phyloP scores from a whole-genome alignment of 23 red algal genomes.

The Gracilariopsis chorda region DNA sequence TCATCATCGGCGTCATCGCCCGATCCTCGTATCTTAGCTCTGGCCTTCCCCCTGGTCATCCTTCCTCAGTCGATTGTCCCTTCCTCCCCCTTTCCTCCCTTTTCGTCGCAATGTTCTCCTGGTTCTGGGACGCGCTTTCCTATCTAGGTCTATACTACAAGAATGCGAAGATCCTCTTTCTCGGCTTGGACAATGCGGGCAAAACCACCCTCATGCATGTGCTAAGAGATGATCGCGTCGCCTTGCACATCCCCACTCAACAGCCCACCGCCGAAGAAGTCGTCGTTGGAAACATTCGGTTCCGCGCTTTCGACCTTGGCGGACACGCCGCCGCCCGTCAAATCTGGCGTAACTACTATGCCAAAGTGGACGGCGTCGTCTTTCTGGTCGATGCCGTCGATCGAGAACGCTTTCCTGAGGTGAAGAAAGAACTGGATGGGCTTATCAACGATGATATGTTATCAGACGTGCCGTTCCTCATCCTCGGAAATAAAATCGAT shows the following conservation, averaged over 20 bases:
- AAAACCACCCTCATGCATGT: constrained; percentile 99
- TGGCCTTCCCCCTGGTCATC: too few species aligned
- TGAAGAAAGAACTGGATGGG: constrained; percentile 89
- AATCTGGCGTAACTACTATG: constrained; percentile 99
- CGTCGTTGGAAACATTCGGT: constrained; percentile 88
- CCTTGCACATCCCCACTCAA: constrained; percentile 93
- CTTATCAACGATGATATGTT: constrained; percentile 92
- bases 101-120: constrained; percentile 78
- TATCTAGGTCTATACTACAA: constrained; percentile 98
- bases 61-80: background rate
- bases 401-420: constrained; percentile 92
- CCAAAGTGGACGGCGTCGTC: constrained; percentile 96
- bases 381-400: constrained; percentile 97
- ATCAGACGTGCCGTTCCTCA: constrained; percentile 97
- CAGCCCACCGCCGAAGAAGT: constrained; percentile 97
- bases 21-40: too few species aligned
- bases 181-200: constrained; percentile 99
- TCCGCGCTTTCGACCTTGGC: constrained; percentile 97
- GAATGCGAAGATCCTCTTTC: constrained; percentile 98
- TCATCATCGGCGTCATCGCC: too few species aligned
- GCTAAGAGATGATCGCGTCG: constrained; percentile 90
- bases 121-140: constrained; percentile 96
- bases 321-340: constrained; percentile 93
- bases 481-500: constrained; percentile 99
- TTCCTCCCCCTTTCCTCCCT: background rate